Evolutionary conservation across 345 rosid genomes (phyloP), one percentile per base, ranked within the genome.

Genomic region (Balakata baccata): DNA sequence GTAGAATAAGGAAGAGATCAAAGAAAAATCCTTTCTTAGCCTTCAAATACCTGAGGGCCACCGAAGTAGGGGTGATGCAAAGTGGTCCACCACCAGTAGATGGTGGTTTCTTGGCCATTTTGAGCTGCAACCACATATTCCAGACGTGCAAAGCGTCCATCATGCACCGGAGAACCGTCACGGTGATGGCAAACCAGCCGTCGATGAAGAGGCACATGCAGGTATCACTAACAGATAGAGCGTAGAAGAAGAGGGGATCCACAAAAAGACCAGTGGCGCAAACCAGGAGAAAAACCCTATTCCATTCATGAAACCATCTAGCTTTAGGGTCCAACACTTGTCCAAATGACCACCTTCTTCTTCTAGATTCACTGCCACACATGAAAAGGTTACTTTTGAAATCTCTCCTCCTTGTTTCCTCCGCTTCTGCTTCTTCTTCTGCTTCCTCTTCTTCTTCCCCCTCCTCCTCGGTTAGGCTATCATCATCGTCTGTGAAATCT

Each of bases 101-200:
- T 6, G 37, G 64, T 13, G 79, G 53, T 25, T 75, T 80, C 64
- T 79, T 81, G 68, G 90, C 87, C 86, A 90, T 85, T 78, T 83
- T 87, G 73, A 95, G 74, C 66, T 87, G 92, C 66, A 90, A 75
- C 91, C 92, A 95, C 86, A 95, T 87, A 83, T 95, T 92, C 95
- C 97, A 95, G 4, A 92, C 78, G 78, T 95, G 96, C 74, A 95
- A 77, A 20, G 80, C 83, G 79, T 95, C 99, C 39, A 91, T 87
- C 98, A 90, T 89, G 87, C 97, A 95, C 67, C 98, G 89, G 84
- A 95, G 87, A 16, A 79, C 97, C 5, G 97, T 90, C 41, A 95
- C 96, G n/a, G 96, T 86, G 81, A 92, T 85, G 81, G 98, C 93
- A 41, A 92, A 88, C 98, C 97, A 90, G 3, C 98, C 95, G 38